These are phyloP conservation scores for Hypericum perforatum DNA, from an alignment of 345 rosid species.

Conservation along the genomic window DNA sequence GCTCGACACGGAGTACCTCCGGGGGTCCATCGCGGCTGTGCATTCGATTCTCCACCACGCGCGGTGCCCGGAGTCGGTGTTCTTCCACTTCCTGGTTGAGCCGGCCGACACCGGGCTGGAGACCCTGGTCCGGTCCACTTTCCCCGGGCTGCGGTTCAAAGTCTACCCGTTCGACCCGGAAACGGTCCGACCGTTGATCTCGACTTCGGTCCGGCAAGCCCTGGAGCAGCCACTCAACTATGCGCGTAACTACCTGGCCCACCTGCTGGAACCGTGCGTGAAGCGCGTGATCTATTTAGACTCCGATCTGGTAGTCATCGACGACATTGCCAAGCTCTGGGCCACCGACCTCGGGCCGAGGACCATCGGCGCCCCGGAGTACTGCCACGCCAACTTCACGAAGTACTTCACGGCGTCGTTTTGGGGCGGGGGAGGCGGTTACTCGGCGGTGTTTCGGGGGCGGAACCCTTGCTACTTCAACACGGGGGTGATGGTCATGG, in stretches of 20 bases:
- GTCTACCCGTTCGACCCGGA: constrained; percentile 77
- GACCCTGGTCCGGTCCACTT: constrained; percentile 62
- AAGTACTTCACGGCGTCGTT: constrained; percentile 72
- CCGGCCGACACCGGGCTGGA: constrained; percentile 39
- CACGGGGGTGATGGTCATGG: constrained; percentile 95
- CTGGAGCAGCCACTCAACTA: constrained; percentile 90
- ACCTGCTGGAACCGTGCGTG: constrained; percentile 77
- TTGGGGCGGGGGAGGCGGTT: constrained; percentile 49
- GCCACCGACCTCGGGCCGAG: constrained; percentile 43
- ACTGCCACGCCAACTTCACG: constrained; percentile 89
- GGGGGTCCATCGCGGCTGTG: constrained; percentile 95
- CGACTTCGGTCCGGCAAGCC: constrained; percentile 85
- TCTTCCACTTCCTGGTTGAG: constrained; percentile 89
- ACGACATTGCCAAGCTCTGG: constrained; percentile 79
- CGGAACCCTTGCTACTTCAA: constrained; percentile 76
- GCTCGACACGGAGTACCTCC: constrained; percentile 78
- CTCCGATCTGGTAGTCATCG: constrained; percentile 85
- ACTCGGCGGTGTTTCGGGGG: constrained; percentile 40
- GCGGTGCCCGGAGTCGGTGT: constrained; percentile 64
- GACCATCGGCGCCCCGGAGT: constrained; percentile 94
- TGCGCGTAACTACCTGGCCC: constrained; percentile 81
- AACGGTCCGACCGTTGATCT: constrained; percentile 61
- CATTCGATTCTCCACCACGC: constrained; percentile 77
- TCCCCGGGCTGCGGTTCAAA: constrained; percentile 80
- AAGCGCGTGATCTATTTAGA: constrained; percentile 78